Evolutionary conservation across 495 filamentous ascomycete species (phyloP).

Genomic region (Hamigera avellanea): DNA sequence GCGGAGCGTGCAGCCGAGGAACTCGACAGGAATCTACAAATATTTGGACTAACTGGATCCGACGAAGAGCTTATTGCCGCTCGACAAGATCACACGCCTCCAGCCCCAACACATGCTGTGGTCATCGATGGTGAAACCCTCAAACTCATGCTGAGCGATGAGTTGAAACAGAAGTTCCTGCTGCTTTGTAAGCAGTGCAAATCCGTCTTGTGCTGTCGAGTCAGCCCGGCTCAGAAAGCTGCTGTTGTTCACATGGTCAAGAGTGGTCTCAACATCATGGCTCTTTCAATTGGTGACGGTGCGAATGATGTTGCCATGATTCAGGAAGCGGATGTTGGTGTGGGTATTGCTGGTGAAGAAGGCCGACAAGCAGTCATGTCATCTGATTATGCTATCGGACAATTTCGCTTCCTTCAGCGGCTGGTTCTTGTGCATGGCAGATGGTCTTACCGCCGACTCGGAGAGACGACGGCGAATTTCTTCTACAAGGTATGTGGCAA

Average conservation of each 20-base stretch:
- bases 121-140: constrained; percentile 94
- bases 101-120: constrained; percentile 83
- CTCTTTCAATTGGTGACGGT: constrained; percentile 90
- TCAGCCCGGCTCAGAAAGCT: constrained; percentile 93
- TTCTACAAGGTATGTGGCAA: constrained; percentile 74
- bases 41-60: constrained; percentile 72
- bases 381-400: constrained; percentile 95
- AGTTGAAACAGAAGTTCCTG: constrained; percentile 81
- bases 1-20: constrained; percentile 50
- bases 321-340: constrained; percentile 95
- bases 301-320: constrained; percentile 99
- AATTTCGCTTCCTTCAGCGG: constrained; percentile 89
- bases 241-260: constrained; percentile 97
- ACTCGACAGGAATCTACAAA: constrained; percentile 59
- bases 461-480: constrained; percentile 94
- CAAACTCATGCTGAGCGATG: constrained; percentile 75
- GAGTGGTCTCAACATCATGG: constrained; percentile 89
- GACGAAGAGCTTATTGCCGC: constrained; percentile 78
- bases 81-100: constrained; percentile 69
- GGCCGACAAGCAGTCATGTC: constrained; percentile 97
- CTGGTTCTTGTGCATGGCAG: constrained; percentile 91
- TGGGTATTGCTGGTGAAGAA: constrained; percentile 96
- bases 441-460: constrained; percentile 90
- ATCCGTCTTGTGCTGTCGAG: constrained; percentile 93
- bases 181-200: constrained; percentile 96